Conservation (phyloP, 345 rosid genomes). For the Populus ilicifolia region DNA sequence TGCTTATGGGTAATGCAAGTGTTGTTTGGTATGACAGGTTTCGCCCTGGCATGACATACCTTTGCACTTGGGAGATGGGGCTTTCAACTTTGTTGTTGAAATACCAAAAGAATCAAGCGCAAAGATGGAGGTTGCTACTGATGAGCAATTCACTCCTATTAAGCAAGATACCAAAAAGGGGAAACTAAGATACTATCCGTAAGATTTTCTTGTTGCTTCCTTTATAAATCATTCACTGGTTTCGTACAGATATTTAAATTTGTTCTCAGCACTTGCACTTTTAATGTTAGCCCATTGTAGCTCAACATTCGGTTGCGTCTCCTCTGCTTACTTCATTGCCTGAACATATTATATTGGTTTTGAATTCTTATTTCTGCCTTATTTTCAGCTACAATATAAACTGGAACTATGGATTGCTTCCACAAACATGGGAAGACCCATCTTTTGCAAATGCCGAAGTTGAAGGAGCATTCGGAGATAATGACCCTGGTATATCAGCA, state of each 20-base stretch:
- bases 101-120: conserved; percentile 93
- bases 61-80: conserved; percentile 72
- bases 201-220: conserved; percentile 22
- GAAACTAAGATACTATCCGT: conserved; percentile 69
- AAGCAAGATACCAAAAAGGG: conserved; percentile 87
- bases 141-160: conserved; percentile 83
- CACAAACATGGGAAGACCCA: conserved; percentile 99
- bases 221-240: not conserved
- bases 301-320: not conserved
- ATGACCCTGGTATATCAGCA: conserved; percentile 64
- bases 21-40: conserved; percentile 37
- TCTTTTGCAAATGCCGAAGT: conserved; percentile 70
- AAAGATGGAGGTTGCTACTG: conserved; percentile 98
- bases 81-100: conserved; percentile 77
- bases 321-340: not conserved
- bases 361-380: not conserved
- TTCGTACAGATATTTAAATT: not conserved
- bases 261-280: not conserved
- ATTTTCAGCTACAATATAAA: conserved; percentile 71
- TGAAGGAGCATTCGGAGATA: conserved; percentile 90
- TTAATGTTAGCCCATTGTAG: not conserved
- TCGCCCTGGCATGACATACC: conserved; percentile 99
- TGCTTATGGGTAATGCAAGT: not conserved
- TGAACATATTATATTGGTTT: too few species aligned
- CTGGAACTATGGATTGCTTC: conserved; percentile 98